Percentiles rank a stretch among this genome's conserved stretches.
Conservation (phyloP, 495 filamentous ascomycete genomes). For the Aspergillus saccharolyticus region DNA sequence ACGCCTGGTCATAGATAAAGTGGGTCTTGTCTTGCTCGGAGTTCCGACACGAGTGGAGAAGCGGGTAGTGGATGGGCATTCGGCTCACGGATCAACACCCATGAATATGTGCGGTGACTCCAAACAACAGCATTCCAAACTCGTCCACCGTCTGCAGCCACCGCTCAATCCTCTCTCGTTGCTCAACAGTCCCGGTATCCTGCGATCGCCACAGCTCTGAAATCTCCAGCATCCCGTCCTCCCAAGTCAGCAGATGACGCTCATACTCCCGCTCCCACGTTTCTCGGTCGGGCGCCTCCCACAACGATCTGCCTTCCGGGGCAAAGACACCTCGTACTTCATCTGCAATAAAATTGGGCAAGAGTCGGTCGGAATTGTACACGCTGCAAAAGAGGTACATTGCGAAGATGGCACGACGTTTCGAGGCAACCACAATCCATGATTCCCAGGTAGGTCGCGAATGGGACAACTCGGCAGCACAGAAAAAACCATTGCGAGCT, state of each 20-base stretch:
- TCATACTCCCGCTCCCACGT: slow-evolving; percentile 40
- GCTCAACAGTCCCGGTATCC: slow-evolving; percentile 12
- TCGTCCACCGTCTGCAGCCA: slow-evolving; percentile 27
- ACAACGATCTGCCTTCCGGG: slow-evolving; percentile 31
- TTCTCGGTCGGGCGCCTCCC: slow-evolving; percentile 29
- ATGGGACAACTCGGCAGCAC: slow-evolving; percentile 30
- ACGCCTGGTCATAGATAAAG: not conserved
- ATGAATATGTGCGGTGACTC: slow-evolving; percentile 26
- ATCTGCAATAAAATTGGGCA: slow-evolving; percentile 39
- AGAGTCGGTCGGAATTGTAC: slow-evolving; percentile 30
- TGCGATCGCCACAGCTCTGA: slow-evolving; percentile 37
- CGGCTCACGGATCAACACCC: slow-evolving; percentile 20
- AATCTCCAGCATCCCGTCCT: slow-evolving; percentile 34
- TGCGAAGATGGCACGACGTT: slow-evolving; percentile 39
- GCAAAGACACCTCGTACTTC: slow-evolving; percentile 32
- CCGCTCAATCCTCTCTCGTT: slow-evolving; percentile 19
- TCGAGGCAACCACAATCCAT: slow-evolving; percentile 45
- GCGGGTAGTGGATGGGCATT: not conserved
- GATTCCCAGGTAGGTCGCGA: slow-evolving; percentile 43
- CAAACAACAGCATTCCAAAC: slow-evolving; percentile 31
- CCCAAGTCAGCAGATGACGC: slow-evolving; percentile 33
- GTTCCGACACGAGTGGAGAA: slow-evolving; percentile 6
- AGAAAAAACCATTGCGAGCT: slow-evolving; percentile 35
- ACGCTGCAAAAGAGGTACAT: slow-evolving; percentile 49
- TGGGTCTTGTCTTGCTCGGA: slow-evolving; percentile 6